Evolutionary conservation across 1,139 yeast genomes (phyloP).

Genomic region (Pichia sp.): DNA sequence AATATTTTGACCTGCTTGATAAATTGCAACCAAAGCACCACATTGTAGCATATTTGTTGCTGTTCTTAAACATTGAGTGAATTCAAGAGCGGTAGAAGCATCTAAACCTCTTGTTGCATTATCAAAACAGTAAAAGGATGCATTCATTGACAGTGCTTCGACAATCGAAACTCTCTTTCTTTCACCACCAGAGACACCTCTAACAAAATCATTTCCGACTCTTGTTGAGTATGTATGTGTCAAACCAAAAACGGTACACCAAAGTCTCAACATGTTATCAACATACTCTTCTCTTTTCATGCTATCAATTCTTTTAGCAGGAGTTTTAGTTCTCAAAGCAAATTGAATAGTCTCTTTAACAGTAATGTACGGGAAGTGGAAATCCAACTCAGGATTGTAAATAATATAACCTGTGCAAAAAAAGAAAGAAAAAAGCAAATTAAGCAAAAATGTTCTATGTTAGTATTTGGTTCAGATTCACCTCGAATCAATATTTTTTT

Average conservation of each 20-base stretch:
- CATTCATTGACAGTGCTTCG: conserved; percentile 54
- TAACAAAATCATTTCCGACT: conserved; percentile 50
- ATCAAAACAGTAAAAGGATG: conserved; percentile 65
- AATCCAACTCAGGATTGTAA: conserved; percentile 55
- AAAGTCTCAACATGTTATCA: conserved; percentile 38
- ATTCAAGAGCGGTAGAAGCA: conserved; percentile 70
- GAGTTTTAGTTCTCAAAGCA: conserved; percentile 55
- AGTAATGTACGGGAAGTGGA: conserved; percentile 56
- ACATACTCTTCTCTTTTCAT: conserved; percentile 41
- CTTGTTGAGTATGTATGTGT: conserved; percentile 48
- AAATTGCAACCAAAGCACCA: conserved; percentile 65
- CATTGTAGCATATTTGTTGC: conserved; percentile 49
- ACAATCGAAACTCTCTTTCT: conserved; percentile 77
- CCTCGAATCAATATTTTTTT: too few relatives aligned
- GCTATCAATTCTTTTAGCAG: conserved; percentile 41
- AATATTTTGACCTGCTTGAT: conserved; percentile 74
- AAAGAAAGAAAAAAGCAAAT: not conserved
- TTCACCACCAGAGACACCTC: conserved; percentile 86
- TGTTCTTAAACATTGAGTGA: conserved; percentile 55
- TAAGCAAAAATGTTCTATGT: not conserved
- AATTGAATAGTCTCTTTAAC: conserved; percentile 56
- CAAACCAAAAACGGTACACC: conserved; percentile 53
- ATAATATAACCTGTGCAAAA: conserved; percentile 35
- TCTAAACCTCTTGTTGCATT: conserved; percentile 69
- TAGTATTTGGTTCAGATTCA: conserved; percentile 1